A percentile compares a stretch with the other conserved stretches of the same genome.
phyloP scores from a whole-genome alignment of 2,329 filamentous ascomycete species.

The Eutypa lata region DNA sequence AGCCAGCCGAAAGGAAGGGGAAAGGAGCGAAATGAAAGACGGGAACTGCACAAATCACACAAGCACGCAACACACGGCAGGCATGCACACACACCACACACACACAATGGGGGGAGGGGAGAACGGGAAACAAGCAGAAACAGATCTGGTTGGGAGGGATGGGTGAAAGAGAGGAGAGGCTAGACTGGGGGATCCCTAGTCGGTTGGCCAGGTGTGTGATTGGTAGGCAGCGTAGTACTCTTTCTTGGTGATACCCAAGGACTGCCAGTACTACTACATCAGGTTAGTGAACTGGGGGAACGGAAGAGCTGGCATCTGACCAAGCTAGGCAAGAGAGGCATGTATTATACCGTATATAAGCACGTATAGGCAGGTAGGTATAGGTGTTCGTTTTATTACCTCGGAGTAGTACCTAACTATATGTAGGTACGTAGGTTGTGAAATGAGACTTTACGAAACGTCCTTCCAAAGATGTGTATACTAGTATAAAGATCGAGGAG shows the following conservation, averaged over 20 bases:
- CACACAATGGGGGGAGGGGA: not conserved
- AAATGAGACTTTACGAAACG: not conserved
- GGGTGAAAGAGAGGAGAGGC: not conserved
- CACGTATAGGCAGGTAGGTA: not conserved
- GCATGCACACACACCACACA: not conserved
- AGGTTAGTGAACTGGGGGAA: not conserved
- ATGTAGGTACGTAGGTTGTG: not conserved
- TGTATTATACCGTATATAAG: not conserved
- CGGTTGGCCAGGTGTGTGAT: not conserved
- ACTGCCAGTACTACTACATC: not conserved
- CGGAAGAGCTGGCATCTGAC: not conserved
- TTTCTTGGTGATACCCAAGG: not conserved
- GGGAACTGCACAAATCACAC: conserved; percentile 8
- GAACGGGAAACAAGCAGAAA: not conserved
- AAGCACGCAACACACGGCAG: conserved; percentile 2
- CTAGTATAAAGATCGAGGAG: not conserved
- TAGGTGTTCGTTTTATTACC: not conserved
- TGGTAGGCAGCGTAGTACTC: not conserved
- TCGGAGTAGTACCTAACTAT: too few species aligned
- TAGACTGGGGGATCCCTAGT: not conserved
- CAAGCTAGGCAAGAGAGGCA: not conserved
- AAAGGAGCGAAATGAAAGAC: conserved; percentile 28
- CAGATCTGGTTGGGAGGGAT: not conserved
- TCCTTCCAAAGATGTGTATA: not conserved
- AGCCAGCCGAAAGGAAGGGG: conserved; percentile 18